phyloP scores from a whole-genome alignment of 441 rosid species.

The Aleurites moluccanus region DNA sequence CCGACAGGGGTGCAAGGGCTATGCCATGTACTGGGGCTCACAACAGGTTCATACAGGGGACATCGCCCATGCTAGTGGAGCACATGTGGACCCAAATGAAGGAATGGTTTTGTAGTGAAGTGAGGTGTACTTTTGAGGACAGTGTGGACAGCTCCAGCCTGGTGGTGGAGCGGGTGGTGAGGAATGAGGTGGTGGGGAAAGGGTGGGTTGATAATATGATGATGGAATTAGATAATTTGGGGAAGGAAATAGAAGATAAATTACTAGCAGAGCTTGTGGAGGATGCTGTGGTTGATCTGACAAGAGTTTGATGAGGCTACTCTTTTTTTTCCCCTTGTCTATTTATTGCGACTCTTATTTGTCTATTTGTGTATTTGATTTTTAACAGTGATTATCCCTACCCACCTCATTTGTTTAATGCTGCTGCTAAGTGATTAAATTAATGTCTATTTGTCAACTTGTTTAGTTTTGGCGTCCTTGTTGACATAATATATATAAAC shows the following conservation, averaged over 20 bases:
- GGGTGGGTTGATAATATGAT: slow-evolving; percentile 55
- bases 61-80: slow-evolving; percentile 44
- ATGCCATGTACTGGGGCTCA: slow-evolving; percentile 20
- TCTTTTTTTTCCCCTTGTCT: not conserved
- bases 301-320: slow-evolving; percentile 31
- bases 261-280: slow-evolving; percentile 73
- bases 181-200: slow-evolving; percentile 63
- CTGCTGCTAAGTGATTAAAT: slow-evolving; percentile 14
- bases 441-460: slow-evolving; percentile 17
- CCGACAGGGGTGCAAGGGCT: slow-evolving; percentile 25
- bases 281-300: slow-evolving; percentile 65
- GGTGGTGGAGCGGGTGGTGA: slow-evolving; percentile 60
- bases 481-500: slow-evolving; percentile 7
- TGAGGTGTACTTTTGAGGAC: slow-evolving; percentile 24
- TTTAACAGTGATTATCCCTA: slow-evolving; percentile 24
- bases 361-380: slow-evolving; percentile 36
- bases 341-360: slow-evolving; percentile 22
- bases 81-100: slow-evolving; percentile 62
- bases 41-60: slow-evolving; percentile 16
- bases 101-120: slow-evolving; percentile 53
- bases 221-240: slow-evolving; percentile 49
- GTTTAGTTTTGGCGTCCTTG: slow-evolving; percentile 9
- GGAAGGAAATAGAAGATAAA: slow-evolving; percentile 55
- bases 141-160: slow-evolving; percentile 53
- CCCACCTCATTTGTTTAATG: slow-evolving; percentile 27